phyloP scores from a whole-genome alignment of 2,329 filamentous ascomycete species.

The Cryoendolithus antarcticus region DNA sequence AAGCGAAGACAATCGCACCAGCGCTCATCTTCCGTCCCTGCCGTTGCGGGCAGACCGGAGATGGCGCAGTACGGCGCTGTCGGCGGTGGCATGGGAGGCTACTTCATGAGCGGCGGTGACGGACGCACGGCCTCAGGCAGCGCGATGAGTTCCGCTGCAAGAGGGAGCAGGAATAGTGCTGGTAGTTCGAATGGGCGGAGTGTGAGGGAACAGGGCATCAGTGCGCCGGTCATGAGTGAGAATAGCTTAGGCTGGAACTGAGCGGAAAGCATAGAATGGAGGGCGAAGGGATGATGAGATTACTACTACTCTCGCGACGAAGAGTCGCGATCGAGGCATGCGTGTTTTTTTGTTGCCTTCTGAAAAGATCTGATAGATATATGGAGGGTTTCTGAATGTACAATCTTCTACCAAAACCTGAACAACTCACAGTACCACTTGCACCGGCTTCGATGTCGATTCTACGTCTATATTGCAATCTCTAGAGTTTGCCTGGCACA shows the following conservation, averaged over 20 bases:
- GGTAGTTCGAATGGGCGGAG: conserved; percentile 57
- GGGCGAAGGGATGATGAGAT: no score
- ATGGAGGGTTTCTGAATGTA: no score
- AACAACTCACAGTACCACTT: no score
- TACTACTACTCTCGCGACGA: no score
- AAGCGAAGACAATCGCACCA: conserved; percentile 57
- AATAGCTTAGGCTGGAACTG: conserved; percentile 96
- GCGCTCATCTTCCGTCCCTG: conserved; percentile 64
- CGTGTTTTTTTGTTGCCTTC: no score
- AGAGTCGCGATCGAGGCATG: no score
- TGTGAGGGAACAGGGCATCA: conserved; percentile 61
- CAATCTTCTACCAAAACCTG: no score
- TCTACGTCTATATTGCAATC: no score
- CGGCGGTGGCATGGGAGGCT: conserved; percentile 29
- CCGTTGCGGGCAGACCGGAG: conserved; percentile 43
- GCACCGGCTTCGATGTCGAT: no score
- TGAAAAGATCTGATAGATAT: no score
- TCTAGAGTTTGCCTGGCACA: no score
- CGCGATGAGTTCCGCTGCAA: conserved; percentile 26
- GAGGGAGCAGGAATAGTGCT: conserved; percentile 31
- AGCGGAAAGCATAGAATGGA: conserved; percentile 14
- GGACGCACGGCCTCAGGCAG: conserved; percentile 22
- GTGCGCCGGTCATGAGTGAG: conserved; percentile 79
- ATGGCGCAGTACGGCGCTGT: conserved; percentile 26
- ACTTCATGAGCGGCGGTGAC: conserved; percentile 52